Conservation (phyloP, 1,284 basidiomycete species). For the Sporisorium iseilematis-ciliati region DNA sequence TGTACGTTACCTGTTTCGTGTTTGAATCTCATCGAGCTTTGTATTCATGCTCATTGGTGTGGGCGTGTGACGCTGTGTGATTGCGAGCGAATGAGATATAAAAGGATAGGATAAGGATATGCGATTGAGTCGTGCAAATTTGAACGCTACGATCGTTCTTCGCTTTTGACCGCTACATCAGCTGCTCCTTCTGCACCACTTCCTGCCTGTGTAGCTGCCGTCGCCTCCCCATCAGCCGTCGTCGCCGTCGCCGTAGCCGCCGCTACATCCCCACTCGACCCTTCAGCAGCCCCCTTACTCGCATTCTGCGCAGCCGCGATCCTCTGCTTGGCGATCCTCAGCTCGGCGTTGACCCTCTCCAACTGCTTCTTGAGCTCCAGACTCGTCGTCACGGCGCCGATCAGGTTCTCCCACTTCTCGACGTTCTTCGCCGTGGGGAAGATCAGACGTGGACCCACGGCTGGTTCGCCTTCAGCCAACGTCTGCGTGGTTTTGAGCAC, state of each 20-base stretch:
- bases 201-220: background rate
- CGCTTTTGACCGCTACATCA: constrained; percentile 18
- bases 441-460: constrained; percentile 59
- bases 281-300: background rate
- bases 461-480: constrained; percentile 58
- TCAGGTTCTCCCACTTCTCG: constrained; percentile 68
- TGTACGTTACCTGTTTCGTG: background rate
- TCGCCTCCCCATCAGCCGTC: background rate
- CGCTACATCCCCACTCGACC: background rate
- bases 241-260: background rate
- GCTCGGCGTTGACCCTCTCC: constrained; percentile 61
- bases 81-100: background rate
- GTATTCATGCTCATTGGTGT: background rate
- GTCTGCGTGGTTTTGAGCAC: constrained; percentile 56
- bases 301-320: constrained; percentile 24
- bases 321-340: constrained; percentile 45
- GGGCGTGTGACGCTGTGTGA: background rate
- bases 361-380: constrained; percentile 67
- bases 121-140: background rate
- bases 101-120: background rate
- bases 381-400: constrained; percentile 66
- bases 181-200: background rate
- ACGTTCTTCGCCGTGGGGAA: constrained; percentile 67
- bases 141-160: background rate
- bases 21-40: background rate